phyloP scores from a whole-genome alignment of 2,329 filamentous ascomycete genomes.

The Ilyonectria mors-panacis region DNA sequence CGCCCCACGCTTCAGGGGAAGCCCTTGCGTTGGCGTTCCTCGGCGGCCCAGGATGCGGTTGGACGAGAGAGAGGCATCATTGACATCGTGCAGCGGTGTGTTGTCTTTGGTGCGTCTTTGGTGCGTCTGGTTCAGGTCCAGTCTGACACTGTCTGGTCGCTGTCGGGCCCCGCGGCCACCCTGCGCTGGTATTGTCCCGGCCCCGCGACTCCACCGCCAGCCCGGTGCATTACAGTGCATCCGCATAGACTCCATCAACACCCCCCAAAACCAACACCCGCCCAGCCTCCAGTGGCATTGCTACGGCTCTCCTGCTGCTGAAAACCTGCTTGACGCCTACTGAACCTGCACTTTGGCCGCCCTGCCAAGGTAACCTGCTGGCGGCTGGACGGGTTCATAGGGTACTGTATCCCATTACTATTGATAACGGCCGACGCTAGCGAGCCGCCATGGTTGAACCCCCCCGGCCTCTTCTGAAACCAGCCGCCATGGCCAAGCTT shows the following conservation, averaged over 20 bases:
- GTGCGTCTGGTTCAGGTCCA: neutral
- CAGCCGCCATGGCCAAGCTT: conserved; percentile 28
- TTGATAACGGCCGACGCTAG: conserved; percentile 10
- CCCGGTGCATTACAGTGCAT: neutral
- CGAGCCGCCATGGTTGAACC: conserved; percentile 9
- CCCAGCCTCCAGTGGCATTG: neutral
- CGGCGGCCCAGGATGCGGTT: neutral
- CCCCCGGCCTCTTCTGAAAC: conserved; percentile 48
- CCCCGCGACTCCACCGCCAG: neutral
- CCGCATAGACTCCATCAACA: neutral
- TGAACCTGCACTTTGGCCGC: no score
- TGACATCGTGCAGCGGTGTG: neutral
- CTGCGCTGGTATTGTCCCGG: neutral
- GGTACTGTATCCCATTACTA: no score
- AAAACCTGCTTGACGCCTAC: neutral
- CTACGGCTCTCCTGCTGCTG: neutral
- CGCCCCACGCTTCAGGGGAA: conserved; percentile 28
- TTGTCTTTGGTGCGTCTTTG: neutral
- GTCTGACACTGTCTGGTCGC: neutral
- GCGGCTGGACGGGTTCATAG: neutral
- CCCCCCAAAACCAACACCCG: neutral
- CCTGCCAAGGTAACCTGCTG: no score
- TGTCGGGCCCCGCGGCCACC: no score
- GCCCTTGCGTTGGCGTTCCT: conserved; percentile 11
- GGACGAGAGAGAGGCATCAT: neutral